These are phyloP conservation scores for Schizosaccharomyces lindneri DNA, from an alignment of 805 yeast species.

Conservation along the genomic window DNA sequence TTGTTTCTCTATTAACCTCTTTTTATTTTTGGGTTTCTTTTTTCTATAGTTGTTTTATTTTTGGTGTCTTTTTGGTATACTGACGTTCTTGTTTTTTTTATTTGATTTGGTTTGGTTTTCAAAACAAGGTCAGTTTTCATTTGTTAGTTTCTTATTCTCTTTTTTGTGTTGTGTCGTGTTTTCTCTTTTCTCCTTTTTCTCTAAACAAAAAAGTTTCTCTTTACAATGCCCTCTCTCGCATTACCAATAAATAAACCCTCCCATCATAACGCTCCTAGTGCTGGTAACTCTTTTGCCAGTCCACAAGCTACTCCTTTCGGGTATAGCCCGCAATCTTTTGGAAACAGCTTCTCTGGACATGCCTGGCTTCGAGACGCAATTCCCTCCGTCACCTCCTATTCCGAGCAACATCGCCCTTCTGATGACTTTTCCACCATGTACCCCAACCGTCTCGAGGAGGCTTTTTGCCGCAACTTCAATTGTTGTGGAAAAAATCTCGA, in stretches of 20 bases:
- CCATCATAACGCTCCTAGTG: background rate
- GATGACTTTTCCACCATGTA: background rate
- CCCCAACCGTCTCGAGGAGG: background rate
- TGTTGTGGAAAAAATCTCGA: constrained; percentile 89
- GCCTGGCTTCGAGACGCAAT: background rate
- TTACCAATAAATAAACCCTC: background rate
- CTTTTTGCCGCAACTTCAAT: constrained; percentile 85
- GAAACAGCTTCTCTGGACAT: background rate
- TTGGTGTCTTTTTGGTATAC: no score
- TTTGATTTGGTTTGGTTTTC: no score
- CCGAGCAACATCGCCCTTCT: background rate
- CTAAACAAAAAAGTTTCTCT: background rate
- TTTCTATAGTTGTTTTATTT: no score
- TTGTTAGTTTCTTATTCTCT: no score
- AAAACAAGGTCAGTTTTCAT: no score
- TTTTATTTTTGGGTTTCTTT: no score
- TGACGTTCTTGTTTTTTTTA: no score
- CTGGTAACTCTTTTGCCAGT: background rate
- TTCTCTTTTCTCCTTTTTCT: background rate
- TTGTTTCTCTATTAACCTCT: no score
- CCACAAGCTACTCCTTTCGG: background rate
- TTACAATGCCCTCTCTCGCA: background rate
- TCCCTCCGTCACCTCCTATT: background rate
- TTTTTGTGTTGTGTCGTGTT: background rate
- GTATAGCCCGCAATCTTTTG: background rate